A percentile compares a stretch with the other conserved stretches of the same genome.
Conservation (phyloP, 2,329 filamentous ascomycete species). For the Macrophomina pseudophaseolina region DNA sequence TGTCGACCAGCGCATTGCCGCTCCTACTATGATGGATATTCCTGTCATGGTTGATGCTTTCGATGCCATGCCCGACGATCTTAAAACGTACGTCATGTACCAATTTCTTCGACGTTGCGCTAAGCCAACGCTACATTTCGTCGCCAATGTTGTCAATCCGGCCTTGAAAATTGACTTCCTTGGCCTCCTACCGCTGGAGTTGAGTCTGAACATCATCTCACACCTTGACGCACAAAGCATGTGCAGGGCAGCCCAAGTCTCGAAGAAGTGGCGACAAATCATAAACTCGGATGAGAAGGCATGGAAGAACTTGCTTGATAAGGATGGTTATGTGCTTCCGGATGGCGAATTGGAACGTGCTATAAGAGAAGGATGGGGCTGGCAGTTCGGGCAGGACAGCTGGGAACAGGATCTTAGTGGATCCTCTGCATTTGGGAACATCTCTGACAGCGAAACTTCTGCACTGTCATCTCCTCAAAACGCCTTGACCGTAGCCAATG, state of each 20-base stretch:
- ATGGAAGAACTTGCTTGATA: slow-evolving; percentile 91
- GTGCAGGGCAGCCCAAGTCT: slow-evolving; percentile 89
- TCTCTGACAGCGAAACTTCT: slow-evolving; percentile 48
- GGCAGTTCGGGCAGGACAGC: slow-evolving; percentile 82
- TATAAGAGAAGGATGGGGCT: slow-evolving; percentile 92
- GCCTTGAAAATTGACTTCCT: slow-evolving; percentile 95
- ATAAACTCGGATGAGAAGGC: slow-evolving; percentile 92
- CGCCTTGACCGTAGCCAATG: slow-evolving; percentile 21
- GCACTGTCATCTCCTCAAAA: slow-evolving; percentile 28
- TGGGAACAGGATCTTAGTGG: slow-evolving; percentile 82
- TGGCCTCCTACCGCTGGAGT: slow-evolving; percentile 78
- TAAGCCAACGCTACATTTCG: slow-evolving; percentile 84
- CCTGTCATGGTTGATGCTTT: slow-evolving; percentile 86
- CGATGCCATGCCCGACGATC: slow-evolving; percentile 84
- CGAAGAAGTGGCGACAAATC: slow-evolving; percentile 89
- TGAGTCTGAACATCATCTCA: slow-evolving; percentile 84
- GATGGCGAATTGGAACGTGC: slow-evolving; percentile 83
- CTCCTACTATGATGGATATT: slow-evolving; percentile 70
- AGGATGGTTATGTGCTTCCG: slow-evolving; percentile 79
- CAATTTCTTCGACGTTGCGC: slow-evolving; percentile 88
- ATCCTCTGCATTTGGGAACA: slow-evolving; percentile 39
- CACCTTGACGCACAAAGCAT: slow-evolving; percentile 86
- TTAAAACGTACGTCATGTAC: slow-evolving; percentile 97
- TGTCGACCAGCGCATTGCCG: slow-evolving; percentile 42
- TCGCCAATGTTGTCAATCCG: slow-evolving; percentile 90